These are phyloP conservation scores for Mycena indigotica DNA, from an alignment of 768 basidiomycete genomes.

Conservation along the genomic window DNA sequence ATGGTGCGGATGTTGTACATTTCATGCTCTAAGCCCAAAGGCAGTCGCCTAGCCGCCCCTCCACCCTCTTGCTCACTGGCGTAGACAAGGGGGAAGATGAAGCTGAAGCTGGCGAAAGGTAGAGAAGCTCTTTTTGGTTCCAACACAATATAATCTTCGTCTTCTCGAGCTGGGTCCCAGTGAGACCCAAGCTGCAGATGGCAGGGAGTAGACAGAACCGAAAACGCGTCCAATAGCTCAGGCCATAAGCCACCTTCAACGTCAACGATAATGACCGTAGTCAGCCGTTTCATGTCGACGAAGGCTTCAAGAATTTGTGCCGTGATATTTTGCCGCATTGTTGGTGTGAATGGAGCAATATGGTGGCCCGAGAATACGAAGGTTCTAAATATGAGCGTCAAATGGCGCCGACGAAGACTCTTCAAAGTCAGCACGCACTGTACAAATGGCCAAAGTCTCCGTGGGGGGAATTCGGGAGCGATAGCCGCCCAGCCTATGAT, in stretches of 20 bases:
- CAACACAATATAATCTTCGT: neutral
- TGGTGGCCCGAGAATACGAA: too few relatives aligned
- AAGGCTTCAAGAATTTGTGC: neutral
- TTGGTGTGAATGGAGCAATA: too few relatives aligned
- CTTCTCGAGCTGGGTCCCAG: neutral
- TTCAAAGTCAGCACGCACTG: too few relatives aligned
- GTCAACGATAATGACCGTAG: neutral
- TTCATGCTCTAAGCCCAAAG: neutral
- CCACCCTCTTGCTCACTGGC: neutral
- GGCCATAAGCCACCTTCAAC: neutral
- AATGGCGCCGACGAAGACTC: too few relatives aligned
- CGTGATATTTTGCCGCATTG: too few relatives aligned
- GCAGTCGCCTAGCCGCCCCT: neutral
- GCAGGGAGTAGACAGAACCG: neutral
- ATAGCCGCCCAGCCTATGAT: too few relatives aligned
- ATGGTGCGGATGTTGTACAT: neutral
- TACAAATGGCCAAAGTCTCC: too few relatives aligned
- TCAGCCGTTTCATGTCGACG: neutral
- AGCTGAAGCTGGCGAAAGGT: neutral
- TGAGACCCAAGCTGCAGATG: neutral
- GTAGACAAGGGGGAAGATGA: neutral
- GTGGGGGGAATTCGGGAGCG: too few relatives aligned
- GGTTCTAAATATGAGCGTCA: too few relatives aligned
- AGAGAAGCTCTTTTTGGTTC: neutral
- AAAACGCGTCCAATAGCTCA: neutral